Evolutionary conservation across 73 alveolate species (phyloP).

Genomic region (Tetrahymena thermophila): DNA sequence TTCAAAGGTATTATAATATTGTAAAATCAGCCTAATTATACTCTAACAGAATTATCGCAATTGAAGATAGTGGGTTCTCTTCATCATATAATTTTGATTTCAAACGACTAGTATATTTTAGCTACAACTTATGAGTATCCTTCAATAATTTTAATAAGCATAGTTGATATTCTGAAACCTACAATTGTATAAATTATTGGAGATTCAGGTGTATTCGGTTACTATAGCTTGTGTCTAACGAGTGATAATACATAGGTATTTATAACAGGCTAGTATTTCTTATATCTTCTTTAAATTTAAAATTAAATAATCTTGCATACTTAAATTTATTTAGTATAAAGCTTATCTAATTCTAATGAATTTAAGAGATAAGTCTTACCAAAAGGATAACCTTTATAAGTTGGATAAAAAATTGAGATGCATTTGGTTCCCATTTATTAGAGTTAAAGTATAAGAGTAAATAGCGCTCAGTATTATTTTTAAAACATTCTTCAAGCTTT

Average conservation of each 20-base stretch:
- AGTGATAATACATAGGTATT: neutral
- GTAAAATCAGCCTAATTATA: neutral
- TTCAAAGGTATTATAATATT: neutral
- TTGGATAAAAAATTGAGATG: neutral
- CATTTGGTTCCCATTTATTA: neutral
- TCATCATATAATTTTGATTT: neutral
- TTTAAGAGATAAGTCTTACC: neutral
- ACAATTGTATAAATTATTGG: neutral
- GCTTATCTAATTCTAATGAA: neutral
- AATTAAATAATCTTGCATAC: neutral
- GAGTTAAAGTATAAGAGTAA: neutral
- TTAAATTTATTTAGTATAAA: neutral
- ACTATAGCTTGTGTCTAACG: neutral
- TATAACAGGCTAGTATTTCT: neutral
- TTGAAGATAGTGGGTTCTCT: neutral
- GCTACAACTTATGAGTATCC: neutral
- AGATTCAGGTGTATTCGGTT: neutral
- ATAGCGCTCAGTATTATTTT: neutral
- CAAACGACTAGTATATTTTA: neutral
- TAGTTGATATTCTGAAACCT: neutral
- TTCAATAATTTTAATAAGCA: neutral
- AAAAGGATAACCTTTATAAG: neutral
- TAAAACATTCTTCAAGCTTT: neutral
- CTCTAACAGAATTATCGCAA: neutral
- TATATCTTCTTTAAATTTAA: neutral